Conservation (phyloP, 805 yeast genomes). For the Komagataella ulmi region DNA sequence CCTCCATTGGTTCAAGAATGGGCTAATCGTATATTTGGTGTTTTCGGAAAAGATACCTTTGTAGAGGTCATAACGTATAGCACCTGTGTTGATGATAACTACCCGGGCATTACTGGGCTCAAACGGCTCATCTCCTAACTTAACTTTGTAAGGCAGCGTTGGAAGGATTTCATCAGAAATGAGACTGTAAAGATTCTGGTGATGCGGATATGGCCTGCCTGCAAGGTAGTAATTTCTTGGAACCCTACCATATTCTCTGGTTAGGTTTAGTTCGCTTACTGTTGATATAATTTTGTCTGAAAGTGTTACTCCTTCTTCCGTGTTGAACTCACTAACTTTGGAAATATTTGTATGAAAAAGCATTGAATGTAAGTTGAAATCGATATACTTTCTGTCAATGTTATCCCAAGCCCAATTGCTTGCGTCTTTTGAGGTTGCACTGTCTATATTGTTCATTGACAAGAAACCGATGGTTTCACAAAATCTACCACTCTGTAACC, state of each 20-base stretch:
- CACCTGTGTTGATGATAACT: constrained; percentile 73
- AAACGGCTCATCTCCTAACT: not conserved
- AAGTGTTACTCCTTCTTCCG: constrained; percentile 38
- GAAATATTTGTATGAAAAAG: constrained; percentile 37
- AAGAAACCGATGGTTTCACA: constrained; percentile 91
- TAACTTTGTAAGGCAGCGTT: not conserved
- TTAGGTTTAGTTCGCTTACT: constrained; percentile 37
- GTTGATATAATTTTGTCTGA: constrained; percentile 27
- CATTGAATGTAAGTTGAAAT: constrained; percentile 67
- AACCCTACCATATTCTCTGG: constrained; percentile 51
- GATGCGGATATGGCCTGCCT: constrained; percentile 49
- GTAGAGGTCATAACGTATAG: constrained; percentile 75
- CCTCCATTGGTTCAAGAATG: constrained; percentile 74
- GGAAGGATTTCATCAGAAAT: constrained; percentile 46
- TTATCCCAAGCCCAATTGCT: constrained; percentile 6
- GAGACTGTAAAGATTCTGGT: constrained; percentile 43
- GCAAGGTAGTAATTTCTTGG: constrained; percentile 52
- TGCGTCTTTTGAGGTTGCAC: not conserved
- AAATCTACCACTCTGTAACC: constrained; percentile 85
- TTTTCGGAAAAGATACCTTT: constrained; percentile 76
- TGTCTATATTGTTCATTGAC: constrained; percentile 29
- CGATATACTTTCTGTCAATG: constrained; percentile 59
- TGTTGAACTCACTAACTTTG: constrained; percentile 26
- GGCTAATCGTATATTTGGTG: constrained; percentile 71
- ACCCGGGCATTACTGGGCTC: constrained; percentile 25